Conservation (phyloP, 140 eudicot genomes). For the Ambrosia hybrid region DNA sequence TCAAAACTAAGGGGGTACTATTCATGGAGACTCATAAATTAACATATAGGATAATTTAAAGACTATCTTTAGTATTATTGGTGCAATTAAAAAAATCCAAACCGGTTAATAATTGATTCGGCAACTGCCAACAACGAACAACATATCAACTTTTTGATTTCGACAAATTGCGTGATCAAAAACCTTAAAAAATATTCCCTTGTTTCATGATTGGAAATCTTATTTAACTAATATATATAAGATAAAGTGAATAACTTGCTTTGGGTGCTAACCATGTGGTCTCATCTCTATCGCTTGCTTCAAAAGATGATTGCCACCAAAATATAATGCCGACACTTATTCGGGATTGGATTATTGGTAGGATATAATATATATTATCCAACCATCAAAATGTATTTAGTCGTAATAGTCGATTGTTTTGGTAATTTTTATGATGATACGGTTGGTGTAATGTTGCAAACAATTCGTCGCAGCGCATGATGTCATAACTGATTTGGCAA, state of each 20-base stretch:
- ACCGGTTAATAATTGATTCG: slow-evolving; percentile 25
- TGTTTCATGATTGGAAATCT: slow-evolving; percentile 31
- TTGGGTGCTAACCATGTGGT: slow-evolving; percentile 38
- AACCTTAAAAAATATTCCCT: slow-evolving; percentile 22
- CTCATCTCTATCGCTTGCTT: slow-evolving; percentile 21
- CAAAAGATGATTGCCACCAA: slow-evolving; percentile 17
- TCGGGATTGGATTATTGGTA: slow-evolving; percentile 21
- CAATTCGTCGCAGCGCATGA: not conserved
- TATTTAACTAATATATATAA: slow-evolving; percentile 5
- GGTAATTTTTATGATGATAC: not conserved
- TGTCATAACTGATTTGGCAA: no score
- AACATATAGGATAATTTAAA: no score
- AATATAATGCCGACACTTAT: slow-evolving; percentile 17
- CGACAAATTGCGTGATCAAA: slow-evolving; percentile 10
- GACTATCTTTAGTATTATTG: not conserved
- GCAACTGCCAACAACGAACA: slow-evolving; percentile 40
- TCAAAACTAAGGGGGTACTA: no score
- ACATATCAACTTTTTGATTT: slow-evolving; percentile 15
- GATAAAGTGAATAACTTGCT: slow-evolving; percentile 8
- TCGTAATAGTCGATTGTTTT: not conserved
- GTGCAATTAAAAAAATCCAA: slow-evolving; percentile 16
- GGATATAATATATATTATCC: slow-evolving; percentile 9
- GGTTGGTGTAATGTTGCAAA: not conserved
- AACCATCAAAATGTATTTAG: not conserved
- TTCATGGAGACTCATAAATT: no score